Evolutionary conservation across 2,329 filamentous ascomycete species (phyloP), one percentile per base, ranked within the genome.

Genomic region (Colletotrichum costaricense): DNA sequence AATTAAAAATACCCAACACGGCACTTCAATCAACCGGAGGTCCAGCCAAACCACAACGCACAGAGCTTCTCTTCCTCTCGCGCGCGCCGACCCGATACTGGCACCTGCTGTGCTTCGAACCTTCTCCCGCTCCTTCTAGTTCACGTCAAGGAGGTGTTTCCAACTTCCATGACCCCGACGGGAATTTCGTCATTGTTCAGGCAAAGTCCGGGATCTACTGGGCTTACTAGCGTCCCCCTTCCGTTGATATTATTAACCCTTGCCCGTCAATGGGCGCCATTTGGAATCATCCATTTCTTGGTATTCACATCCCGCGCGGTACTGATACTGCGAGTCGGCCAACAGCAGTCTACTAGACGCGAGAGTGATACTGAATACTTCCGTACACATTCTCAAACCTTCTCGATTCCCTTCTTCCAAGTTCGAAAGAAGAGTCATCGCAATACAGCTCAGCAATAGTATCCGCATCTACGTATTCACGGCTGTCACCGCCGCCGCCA

Each of bases 21-120:
- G 16, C 38, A 42, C 14, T 19, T 42, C 38, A 42, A 16, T 42
- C 38, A 42, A 19, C 38, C 60, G 24, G 59, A 35, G 46, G 33
- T 19, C 22, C 19, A 42, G 33, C 7, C 26, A 26, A 46, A n/a
- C n/a, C 38, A 14, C 8, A 26, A 57, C 52, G 22, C 38, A 49
- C 26, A 24, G 22, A 14, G 38, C 16, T 42, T 42, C 16, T 19
- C 33, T 35, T 35, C 33, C 9, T 12, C 12, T 35, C 33, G 33
- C 30, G 30, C 60, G 67, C 56, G 70, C 60, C 54, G 55, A 65
- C 28, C 42, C 67, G 46, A 49, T 49, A n/a, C 42, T 49, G 42
- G 63, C 30, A 16, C 63, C 38, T 54, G 63, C 33, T 46, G 46
- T 60, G 59, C 55, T 14, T 9, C 7, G 16, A 35, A 49, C 6